Percentiles rank a stretch among this genome's conserved stretches.
These are phyloP conservation scores for Eucalyptus sideroxylon DNA, from an alignment of 345 rosid genomes.

Conservation along the genomic window DNA sequence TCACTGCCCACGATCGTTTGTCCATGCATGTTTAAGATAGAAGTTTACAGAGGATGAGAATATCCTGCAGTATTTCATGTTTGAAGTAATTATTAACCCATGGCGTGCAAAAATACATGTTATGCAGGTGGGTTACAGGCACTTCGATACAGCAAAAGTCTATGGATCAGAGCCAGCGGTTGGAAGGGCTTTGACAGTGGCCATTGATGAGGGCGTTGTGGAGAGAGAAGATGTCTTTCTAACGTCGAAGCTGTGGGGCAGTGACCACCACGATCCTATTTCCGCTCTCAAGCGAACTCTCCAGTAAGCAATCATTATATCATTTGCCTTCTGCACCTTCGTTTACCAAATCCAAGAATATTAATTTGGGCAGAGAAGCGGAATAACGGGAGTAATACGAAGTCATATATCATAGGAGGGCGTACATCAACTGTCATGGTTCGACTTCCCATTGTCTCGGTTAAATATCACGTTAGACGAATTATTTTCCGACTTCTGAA, in stretches of 20 bases:
- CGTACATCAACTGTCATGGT: not conserved
- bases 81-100: not conserved
- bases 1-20: not conserved
- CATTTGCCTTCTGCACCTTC: not conserved
- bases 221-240: slow-evolving; percentile 58
- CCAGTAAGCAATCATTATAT: slow-evolving; percentile 7
- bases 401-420: not conserved
- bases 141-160: slow-evolving; percentile 79
- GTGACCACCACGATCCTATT: slow-evolving; percentile 74
- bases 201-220: slow-evolving; percentile 20
- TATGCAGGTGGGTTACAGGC: slow-evolving; percentile 77
- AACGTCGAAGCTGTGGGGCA: slow-evolving; percentile 82
- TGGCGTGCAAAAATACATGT: not conserved
- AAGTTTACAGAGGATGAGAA: not conserved
- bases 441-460: not conserved
- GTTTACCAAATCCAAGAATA: not conserved
- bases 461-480: not conserved
- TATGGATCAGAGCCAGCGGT: slow-evolving; percentile 80
- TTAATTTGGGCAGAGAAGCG: not conserved
- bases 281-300: slow-evolving; percentile 60
- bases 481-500: not conserved
- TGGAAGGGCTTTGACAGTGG: slow-evolving; percentile 51
- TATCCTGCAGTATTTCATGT: not conserved
- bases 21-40: not conserved
- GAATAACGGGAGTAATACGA: not conserved